These are phyloP conservation scores for Fusarium graminum DNA, from an alignment of 2,329 filamentous ascomycete genomes.

Conservation along the genomic window DNA sequence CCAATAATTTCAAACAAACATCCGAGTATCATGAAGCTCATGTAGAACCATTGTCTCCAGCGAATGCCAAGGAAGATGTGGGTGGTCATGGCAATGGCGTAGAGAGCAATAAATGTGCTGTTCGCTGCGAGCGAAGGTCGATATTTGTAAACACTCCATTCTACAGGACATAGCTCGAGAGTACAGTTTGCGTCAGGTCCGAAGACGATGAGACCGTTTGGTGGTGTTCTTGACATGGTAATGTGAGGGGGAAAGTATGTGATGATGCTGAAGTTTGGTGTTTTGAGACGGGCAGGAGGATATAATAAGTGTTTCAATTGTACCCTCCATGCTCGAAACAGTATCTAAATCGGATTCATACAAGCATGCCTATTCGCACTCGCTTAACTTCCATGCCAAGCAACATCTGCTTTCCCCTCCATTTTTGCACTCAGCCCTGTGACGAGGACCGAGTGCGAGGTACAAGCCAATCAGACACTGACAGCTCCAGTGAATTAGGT, in stretches of 20 bases:
- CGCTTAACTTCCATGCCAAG: conserved; percentile 27
- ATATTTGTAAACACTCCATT: conserved; percentile 62
- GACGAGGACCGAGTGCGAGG: conserved; percentile 29
- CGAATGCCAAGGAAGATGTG: conserved; percentile 59
- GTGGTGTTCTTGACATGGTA: conserved; percentile 30
- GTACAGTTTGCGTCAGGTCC: conserved; percentile 65
- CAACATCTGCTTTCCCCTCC: background rate
- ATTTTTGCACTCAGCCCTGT: conserved; percentile 30
- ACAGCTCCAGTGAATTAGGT: conserved; percentile 15
- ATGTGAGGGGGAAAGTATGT: background rate
- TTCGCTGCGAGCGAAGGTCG: conserved; percentile 60
- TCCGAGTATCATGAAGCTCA: conserved; percentile 65
- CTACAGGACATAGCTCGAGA: conserved; percentile 60
- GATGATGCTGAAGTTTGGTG: background rate
- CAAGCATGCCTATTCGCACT: conserved; percentile 17
- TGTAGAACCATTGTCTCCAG: conserved; percentile 60
- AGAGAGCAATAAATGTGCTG: conserved; percentile 58
- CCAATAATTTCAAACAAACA: conserved; percentile 71
- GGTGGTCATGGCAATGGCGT: conserved; percentile 60
- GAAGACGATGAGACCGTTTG: conserved; percentile 51
- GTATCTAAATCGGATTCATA: background rate
- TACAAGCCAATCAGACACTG: conserved; percentile 6
- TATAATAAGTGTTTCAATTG: background rate
- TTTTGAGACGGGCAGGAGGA: background rate
- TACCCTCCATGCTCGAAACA: background rate